Evolutionary conservation across 345 rosid species (phyloP), one percentile per base, ranked within the genome.

Genomic region (Raphanus sativus): DNA sequence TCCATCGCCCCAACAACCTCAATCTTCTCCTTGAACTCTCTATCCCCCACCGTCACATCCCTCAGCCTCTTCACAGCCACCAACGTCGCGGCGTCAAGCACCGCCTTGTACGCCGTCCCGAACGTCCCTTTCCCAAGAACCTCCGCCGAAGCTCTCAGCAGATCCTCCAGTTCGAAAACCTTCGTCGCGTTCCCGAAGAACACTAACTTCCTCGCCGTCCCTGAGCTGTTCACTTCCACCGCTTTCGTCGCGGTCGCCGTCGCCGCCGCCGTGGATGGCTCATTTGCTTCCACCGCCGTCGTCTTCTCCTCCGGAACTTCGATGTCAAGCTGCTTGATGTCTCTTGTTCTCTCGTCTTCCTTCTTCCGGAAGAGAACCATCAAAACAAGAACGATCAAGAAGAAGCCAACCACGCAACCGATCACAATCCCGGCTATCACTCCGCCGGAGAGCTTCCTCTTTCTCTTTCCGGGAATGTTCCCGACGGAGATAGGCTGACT

Each of bases 81-180:
- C 70, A 86, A 82, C 13, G 85, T 83, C 4, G 89, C 91, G 1
- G 81, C 82, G 74, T 93, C 99, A 86, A 95, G 73, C 56, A 89
- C 90, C 3, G 99, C 99, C 85, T 91, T 95, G 77, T 95, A 95
- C 1, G 99, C 89, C 1, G 99, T 95, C 60, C 99, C 99, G 6
- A 89, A 93, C 8, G 97, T 91, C 6, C 99, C 99, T 74, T 95
- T 95, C 54, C 99, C 99, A 60, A 95, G 73, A 69, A 95, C 99
- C 84, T 95, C 99, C 0, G 99, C 99, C 0, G 99, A 95, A 32
- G 98, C 99, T 76, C 94, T 91, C 87, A 95, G 74, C 84, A 95
- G 78, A 69, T 95, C 98, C 83, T 95, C 99, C 78, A 95, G 81
- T 40, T 90, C 96, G 67, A 95, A 95, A 70, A 86, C 90, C 80